phyloP scores from a whole-genome alignment of 2,329 filamentous ascomycete species.

The Colletotrichum echinochloae region DNA sequence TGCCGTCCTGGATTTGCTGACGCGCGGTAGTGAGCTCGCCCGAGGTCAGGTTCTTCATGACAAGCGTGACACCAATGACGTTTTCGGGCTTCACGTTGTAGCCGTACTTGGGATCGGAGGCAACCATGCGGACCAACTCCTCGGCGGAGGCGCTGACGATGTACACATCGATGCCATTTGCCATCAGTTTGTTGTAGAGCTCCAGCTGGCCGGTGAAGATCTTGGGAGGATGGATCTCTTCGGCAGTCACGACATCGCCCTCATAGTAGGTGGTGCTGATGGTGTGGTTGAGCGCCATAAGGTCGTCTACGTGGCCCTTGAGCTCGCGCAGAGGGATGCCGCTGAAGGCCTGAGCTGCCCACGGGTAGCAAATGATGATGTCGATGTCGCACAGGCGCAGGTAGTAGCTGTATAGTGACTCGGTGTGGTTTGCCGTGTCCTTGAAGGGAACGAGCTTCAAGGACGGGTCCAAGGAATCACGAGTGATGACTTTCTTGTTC shows the following conservation, averaged over 20 bases:
- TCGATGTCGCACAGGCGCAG: conserved; percentile 57
- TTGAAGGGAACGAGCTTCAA: conserved; percentile 57
- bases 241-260: conserved; percentile 47
- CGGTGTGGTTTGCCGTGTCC: conserved; percentile 52
- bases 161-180: conserved; percentile 58
- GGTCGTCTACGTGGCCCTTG: conserved; percentile 60
- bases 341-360: conserved; percentile 56
- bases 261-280: conserved; percentile 53
- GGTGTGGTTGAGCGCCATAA: conserved; percentile 56
- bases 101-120: conserved; percentile 57
- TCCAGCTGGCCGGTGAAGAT: conserved; percentile 56
- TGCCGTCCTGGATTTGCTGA: conserved; percentile 54
- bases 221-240: conserved; percentile 50
- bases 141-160: conserved; percentile 56
- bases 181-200: conserved; percentile 57
- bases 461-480: conserved; percentile 54
- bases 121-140: conserved; percentile 60
- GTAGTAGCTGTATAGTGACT: conserved; percentile 60
- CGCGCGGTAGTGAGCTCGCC: conserved; percentile 51
- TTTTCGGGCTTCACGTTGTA: conserved; percentile 59
- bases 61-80: conserved; percentile 56
- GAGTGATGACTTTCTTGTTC: conserved; percentile 54
- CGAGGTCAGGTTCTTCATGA: conserved; percentile 49
- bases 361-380: conserved; percentile 57
- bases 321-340: conserved; percentile 58